Base-by-base conservation (phyloP, 352 stramenopile species). In the Phytopythium montanum region DNA sequence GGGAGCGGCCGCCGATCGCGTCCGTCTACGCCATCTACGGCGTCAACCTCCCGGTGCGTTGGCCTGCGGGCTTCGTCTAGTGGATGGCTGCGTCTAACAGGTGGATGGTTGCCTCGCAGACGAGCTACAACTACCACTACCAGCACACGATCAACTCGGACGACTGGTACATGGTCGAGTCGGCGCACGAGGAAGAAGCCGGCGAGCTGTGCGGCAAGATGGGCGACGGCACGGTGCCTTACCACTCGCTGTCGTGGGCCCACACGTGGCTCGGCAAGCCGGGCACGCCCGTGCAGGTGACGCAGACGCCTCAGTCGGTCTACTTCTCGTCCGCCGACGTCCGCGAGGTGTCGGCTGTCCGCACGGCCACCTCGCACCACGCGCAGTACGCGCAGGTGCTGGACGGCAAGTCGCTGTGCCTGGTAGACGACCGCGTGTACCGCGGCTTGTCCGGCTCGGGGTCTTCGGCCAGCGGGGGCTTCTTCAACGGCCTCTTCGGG, bases 21-120 rank as follows among this genome's bases (percentile, higher is more conserved):
- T 79, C 68, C 0, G 80, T 94, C n/a, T 92, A 92, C 56, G 70
- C 76, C 25, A 72, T 90, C 38, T 94, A 94, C 57, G 84, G 84
- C 49, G 75, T 87, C 48, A 89, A 90, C n/a, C 64, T 91, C 25
- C 76, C 78, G 65, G 84, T 93, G 26, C 10, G 44, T 48, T 4
- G 14, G 44, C 5, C 21, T 23, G 5, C 16, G 59, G 25, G n/a
- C 51, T 61, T 14, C 19, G 2, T 31, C 2, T 26, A 19, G 9
- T 41, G 10, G 4, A 10, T 41, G 10, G 36, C 19, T 41, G 36
- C 36, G 19, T 41, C 36, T 41, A 14, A 41, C 36, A 7, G 10
- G 36, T 10, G 4, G 6, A n/a, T 44, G 5, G 16, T 7, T 44
- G 1, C 6, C 21, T 18, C 23, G 28, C 48, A 92, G 79, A 88